Base-by-base conservation (phyloP, 2,329 filamentous ascomycete genomes). In the Fusarium nematophilum region DNA sequence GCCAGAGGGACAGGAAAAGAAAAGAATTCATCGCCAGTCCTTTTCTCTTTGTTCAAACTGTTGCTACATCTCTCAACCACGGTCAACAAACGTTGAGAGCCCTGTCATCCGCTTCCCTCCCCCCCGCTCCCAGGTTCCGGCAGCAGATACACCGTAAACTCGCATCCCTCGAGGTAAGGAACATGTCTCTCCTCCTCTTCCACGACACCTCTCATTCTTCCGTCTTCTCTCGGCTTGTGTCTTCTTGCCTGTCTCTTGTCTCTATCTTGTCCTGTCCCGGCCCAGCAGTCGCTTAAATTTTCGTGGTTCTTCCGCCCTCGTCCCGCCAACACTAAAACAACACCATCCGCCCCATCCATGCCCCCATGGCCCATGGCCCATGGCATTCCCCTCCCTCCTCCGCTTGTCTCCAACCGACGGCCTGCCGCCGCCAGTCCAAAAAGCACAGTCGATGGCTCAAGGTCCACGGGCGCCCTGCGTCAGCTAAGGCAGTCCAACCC, bases 391-490 rank as follows among this genome's bases (percentile, higher is more conserved):
- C 59, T 55, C 59, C 54, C 37, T 44, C 53, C 30, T 15, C 45
- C 49, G 53, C n/a, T n/a, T n/a, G 57, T 45, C 55, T 25, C 30
- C 27, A 34, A 50, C 56, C 55, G 46, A 26, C 46, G 25, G 26
- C 26, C 45, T 39, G 9, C 23, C 21, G n/a, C n/a, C n/a, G n/a
- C n/a, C n/a, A n/a, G n/a, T n/a, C n/a, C n/a, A n/a, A n/a, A n/a
- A n/a, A n/a, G 26, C 18, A 21, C 45, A 30, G 21, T 40, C 15
- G 26, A 48, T 31, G 27, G 45, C 45, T 40, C 45, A 30, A 30
- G 25, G 34, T 39, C 34, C 34, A 39, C 62, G 44, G 59, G 42
- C 59, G 56, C 55, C 60, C 53, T 63, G 60, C 60, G 59, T 64
- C 57, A 49, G 27, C 60, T 64, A 61, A 46, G 59, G 55, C 56